Evolutionary conservation across 2,329 filamentous ascomycete species (phyloP).

Genomic region (Paradendryphiella salina): DNA sequence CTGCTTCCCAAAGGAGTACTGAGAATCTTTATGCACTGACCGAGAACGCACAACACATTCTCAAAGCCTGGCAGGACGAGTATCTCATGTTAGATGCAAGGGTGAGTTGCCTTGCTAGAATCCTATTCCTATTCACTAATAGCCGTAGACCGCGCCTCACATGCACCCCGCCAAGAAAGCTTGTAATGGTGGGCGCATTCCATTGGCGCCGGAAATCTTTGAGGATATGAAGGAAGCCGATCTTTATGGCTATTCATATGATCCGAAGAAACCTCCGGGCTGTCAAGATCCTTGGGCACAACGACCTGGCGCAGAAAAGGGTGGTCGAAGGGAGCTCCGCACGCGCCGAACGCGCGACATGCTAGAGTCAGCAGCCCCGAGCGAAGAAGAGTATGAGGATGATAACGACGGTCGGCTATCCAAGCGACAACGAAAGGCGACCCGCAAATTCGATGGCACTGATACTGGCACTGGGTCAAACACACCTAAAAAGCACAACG

Average conservation of each 20-base stretch:
- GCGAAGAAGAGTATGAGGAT: slow-evolving; percentile 46
- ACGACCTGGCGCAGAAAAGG: slow-evolving; percentile 50
- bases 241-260: slow-evolving; percentile 63
- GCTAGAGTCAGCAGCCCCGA: slow-evolving; percentile 43
- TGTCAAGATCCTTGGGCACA: slow-evolving; percentile 62
- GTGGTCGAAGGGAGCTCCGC: slow-evolving; percentile 53
- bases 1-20: slow-evolving; percentile 50
- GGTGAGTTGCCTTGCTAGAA: slow-evolving; percentile 23
- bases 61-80: slow-evolving; percentile 63
- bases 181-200: slow-evolving; percentile 53
- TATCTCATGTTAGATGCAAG: slow-evolving; percentile 58
- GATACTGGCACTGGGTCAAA: slow-evolving; percentile 37
- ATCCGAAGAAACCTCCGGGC: slow-evolving; percentile 55
- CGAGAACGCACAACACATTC: slow-evolving; percentile 56
- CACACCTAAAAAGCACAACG: slow-evolving; percentile 41
- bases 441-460: slow-evolving; percentile 41
- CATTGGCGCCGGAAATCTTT: slow-evolving; percentile 53
- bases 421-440: slow-evolving; percentile 43
- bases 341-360: slow-evolving; percentile 49
- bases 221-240: slow-evolving; percentile 65
- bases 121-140: slow-evolving; percentile 27
- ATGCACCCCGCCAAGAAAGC: slow-evolving; percentile 56
- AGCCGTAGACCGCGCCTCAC: slow-evolving; percentile 53
- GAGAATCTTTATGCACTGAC: slow-evolving; percentile 61
- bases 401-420: slow-evolving; percentile 37